Percentiles rank a stretch among this genome's conserved stretches.
Conservation (phyloP, 305 asterid genomes). For the Solanum hybrid region DNA sequence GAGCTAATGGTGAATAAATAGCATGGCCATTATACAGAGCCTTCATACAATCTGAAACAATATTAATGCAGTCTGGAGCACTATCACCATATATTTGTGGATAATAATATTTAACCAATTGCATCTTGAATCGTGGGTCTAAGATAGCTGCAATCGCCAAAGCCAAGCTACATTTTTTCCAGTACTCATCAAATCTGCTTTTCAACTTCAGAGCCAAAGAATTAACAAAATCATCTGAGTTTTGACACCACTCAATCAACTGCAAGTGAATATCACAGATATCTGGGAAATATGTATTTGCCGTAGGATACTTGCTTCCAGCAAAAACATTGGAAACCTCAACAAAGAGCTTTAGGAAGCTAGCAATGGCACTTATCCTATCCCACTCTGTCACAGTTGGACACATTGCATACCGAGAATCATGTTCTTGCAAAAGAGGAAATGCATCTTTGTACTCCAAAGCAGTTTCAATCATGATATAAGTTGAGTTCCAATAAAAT, state of each 20-base stretch:
- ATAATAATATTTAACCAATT: constrained; percentile 75
- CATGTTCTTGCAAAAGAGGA: constrained; percentile 67
- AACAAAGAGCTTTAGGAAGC: constrained; percentile 67
- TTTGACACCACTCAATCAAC: constrained; percentile 89
- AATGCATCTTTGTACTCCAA: constrained; percentile 69
- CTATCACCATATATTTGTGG: constrained; percentile 67
- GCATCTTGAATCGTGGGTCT: constrained; percentile 90
- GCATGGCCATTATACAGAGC: constrained; percentile 78
- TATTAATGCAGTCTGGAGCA: constrained; percentile 53
- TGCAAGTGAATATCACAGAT: constrained; percentile 84
- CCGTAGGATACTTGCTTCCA: constrained; percentile 57
- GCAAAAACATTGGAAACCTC: constrained; percentile 68
- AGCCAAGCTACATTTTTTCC: constrained; percentile 95
- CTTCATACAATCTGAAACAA: constrained; percentile 79
- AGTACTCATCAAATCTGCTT: constrained; percentile 76
- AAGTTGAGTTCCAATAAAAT: constrained; percentile 73
- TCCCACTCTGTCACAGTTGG: constrained; percentile 69
- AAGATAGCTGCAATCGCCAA: constrained; percentile 88
- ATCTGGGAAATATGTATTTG: constrained; percentile 68
- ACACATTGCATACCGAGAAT: constrained; percentile 42
- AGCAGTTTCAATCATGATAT: constrained; percentile 70
- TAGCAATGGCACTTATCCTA: constrained; percentile 52
- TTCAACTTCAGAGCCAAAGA: constrained; percentile 76
- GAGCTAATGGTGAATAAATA: constrained; percentile 52
- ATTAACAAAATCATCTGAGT: constrained; percentile 68